Base-by-base conservation (phyloP, 257 asterid species). In the Solanum pinnatisectum region DNA sequence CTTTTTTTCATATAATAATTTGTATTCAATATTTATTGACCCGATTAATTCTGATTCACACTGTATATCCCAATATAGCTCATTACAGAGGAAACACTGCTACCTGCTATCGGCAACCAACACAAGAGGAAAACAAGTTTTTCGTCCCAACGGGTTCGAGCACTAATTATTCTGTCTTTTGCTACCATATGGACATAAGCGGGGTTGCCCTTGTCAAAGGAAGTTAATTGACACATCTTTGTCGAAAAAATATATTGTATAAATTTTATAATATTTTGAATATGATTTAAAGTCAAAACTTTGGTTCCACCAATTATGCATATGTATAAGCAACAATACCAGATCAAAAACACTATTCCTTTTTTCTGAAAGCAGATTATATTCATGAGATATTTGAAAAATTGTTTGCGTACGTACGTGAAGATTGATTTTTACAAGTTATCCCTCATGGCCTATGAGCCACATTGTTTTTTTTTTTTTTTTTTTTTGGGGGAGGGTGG, bases 171-270 rank as follows among this genome's bases (percentile, higher is more conserved):
- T 68, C 3, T 5, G 22, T 30, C 77, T 6, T 70, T 14, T 15
- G 77, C 12, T 32, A 15, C 39, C 77, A 7, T 15, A 15, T 15
- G 39, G 12, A 70, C 77, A 13, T 22, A 4, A 25, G 71, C 15
- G 16, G 33, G 10, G 72, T 65, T 10, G 72, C 10, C 33, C 8
- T 65, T 65, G 16, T 27, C 2, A 1, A 68, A 13, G 22, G 20
- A 32, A 68, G 74, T 27, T 14, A 30, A 27, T 68, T 27, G 2
- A 68, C 20, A 12, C 22, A 27, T 14, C 0, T 13, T 27, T 13
- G 0, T 30, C 6, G 10, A 2, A 68, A 27, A 10, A n/a, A 0
- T n/a, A 4, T 4, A n/a, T 0, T 10, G 30, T n/a, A 23, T 65
- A n/a, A 2, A n/a, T 65, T 10, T 8, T 22, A 8, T 9, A 22